These are phyloP conservation scores for Ustilago hordei DNA, from an alignment of 1,284 basidiomycete genomes.

Conservation along the genomic window DNA sequence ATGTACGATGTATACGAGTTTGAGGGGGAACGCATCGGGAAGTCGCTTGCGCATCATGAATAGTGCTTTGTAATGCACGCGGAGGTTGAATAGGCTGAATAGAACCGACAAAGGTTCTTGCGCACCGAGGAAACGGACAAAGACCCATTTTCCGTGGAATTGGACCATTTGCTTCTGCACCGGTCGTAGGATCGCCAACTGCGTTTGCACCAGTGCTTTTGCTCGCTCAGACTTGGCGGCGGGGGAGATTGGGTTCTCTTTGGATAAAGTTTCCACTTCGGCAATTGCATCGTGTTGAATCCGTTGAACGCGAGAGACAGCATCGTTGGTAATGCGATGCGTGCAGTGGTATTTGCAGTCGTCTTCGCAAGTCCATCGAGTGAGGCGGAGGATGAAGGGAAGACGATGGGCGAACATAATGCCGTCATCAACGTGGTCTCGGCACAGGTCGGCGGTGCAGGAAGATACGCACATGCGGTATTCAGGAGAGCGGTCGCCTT, in stretches of 20 bases:
- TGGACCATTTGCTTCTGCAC: constrained; percentile 68
- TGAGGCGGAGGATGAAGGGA: constrained; percentile 73
- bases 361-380: constrained; percentile 80
- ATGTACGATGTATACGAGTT: constrained; percentile 78
- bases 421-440: constrained; percentile 62
- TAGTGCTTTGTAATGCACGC: constrained; percentile 68
- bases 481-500: constrained; percentile 65
- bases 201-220: constrained; percentile 25
- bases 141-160: constrained; percentile 84
- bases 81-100: constrained; percentile 88
- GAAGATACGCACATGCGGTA: constrained; percentile 61
- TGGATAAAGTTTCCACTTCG: constrained; percentile 27
- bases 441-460: constrained; percentile 60
- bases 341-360: constrained; percentile 91
- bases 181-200: constrained; percentile 47
- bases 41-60: constrained; percentile 48
- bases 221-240: constrained; percentile 12
- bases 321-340: constrained; percentile 81
- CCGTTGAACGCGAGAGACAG: constrained; percentile 69
- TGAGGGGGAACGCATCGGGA: constrained; percentile 72
- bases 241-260: constrained; percentile 14
- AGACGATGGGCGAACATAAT: constrained; percentile 66
- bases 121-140: constrained; percentile 75
- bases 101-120: constrained; percentile 94
- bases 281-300: constrained; percentile 66